These are phyloP conservation scores for Saccharomyces hybrid DNA, from an alignment of 1,139 yeast species.

Conservation along the genomic window DNA sequence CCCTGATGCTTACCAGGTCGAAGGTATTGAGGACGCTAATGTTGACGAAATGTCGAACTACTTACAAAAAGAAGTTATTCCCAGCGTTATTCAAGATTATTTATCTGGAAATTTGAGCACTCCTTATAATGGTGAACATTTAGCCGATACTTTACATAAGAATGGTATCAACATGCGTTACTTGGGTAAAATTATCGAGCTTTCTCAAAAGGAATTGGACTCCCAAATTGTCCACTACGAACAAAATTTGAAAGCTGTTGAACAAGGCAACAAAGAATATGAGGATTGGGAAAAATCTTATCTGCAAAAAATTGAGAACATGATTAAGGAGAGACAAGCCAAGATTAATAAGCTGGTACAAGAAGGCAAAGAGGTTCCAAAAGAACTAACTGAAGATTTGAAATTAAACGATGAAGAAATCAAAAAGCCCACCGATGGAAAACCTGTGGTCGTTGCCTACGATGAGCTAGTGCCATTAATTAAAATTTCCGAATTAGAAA, in stretches of 20 bases:
- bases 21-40: conserved; percentile 48
- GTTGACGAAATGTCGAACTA: conserved; percentile 65
- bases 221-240: conserved; percentile 25
- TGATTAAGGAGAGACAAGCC: conserved; percentile 37
- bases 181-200: conserved; percentile 48
- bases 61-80: conserved; percentile 52
- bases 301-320: conserved; percentile 33
- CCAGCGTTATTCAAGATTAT: conserved; percentile 50
- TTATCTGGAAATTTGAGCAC: conserved; percentile 44
- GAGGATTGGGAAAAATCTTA: conserved; percentile 32
- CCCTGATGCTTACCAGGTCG: conserved; percentile 66
- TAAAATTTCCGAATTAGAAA: conserved; percentile 52
- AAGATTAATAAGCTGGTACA: conserved; percentile 33
- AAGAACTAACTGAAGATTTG: conserved; percentile 31
- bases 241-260: conserved; percentile 25
- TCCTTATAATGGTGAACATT: conserved; percentile 77
- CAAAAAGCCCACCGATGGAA: conserved; percentile 33
- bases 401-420: conserved; percentile 34
- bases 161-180: conserved; percentile 87
- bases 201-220: conserved; percentile 25
- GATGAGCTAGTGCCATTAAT: conserved; percentile 41
- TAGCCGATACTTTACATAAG: conserved; percentile 62
- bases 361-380: conserved; percentile 33
- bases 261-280: conserved; percentile 32
- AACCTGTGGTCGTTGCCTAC: conserved; percentile 25